Conservation (phyloP, 2,329 filamentous ascomycete species). For the Cryphonectria naterciae region DNA sequence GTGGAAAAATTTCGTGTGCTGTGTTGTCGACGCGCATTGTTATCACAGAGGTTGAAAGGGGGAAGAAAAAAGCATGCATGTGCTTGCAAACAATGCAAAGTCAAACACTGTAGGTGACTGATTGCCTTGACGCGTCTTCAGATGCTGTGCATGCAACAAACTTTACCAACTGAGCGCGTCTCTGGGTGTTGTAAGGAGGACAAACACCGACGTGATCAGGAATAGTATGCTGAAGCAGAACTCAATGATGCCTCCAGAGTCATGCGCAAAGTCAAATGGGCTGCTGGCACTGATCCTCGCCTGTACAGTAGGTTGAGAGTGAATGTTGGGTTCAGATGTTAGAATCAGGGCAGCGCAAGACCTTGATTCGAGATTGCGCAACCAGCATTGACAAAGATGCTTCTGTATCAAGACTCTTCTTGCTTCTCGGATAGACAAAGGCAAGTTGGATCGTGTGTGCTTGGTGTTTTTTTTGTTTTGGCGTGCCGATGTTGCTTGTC, state of each 20-base stretch:
- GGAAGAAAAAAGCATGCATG: slow-evolving; percentile 10
- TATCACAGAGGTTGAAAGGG: slow-evolving; percentile 6
- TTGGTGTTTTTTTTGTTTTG: background rate
- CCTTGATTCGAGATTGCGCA: background rate
- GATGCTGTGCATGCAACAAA: background rate
- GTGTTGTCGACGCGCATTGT: slow-evolving; percentile 21
- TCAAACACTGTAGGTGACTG: background rate
- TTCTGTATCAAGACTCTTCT: background rate
- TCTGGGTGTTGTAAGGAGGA: background rate
- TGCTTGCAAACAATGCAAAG: background rate
- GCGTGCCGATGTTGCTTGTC: background rate
- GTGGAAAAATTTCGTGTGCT: slow-evolving; percentile 12
- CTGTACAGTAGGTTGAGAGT: background rate
- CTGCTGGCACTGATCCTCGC: background rate
- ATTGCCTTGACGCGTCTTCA: slow-evolving; percentile 14
- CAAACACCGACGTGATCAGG: background rate
- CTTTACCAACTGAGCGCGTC: background rate
- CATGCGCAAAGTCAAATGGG: background rate
- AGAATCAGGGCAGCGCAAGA: background rate
- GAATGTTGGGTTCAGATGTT: background rate
- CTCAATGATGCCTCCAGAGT: background rate
- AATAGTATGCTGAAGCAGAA: background rate
- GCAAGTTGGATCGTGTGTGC: background rate
- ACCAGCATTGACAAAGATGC: background rate
- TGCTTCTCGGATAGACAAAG: background rate